Percentiles rank a stretch among this genome's conserved stretches.
These are phyloP conservation scores for Aphanomyces invadans DNA, from an alignment of 352 stramenopile species.

Conservation along the genomic window DNA sequence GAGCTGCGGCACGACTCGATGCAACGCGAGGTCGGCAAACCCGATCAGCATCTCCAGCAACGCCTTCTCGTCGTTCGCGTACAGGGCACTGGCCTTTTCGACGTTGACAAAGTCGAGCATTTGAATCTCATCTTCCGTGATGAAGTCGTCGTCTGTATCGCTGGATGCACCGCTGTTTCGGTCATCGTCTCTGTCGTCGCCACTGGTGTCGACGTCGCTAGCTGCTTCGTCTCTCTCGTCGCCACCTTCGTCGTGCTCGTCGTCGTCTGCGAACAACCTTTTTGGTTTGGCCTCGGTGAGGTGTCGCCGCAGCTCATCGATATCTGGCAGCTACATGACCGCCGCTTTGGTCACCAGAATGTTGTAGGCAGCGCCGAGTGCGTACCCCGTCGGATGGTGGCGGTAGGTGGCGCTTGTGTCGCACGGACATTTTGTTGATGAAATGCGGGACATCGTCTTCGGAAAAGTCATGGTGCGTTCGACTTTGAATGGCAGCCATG, in stretches of 20 bases:
- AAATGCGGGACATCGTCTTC: slow-evolving; percentile 36
- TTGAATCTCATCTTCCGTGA: slow-evolving; percentile 41
- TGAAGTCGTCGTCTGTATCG: slow-evolving; percentile 22
- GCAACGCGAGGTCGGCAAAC: slow-evolving; percentile 45
- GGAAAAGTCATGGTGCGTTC: slow-evolving; percentile 27
- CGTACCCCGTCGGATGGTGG: not conserved
- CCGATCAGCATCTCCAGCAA: slow-evolving; percentile 66
- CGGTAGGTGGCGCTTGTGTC: not conserved
- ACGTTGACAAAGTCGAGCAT: slow-evolving; percentile 60
- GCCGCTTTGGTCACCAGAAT: not conserved
- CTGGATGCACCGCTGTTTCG: not conserved
- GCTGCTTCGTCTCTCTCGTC: too few relatives aligned
- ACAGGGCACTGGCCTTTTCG: slow-evolving; percentile 41
- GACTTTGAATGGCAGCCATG: slow-evolving; percentile 21
- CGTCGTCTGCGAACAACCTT: not conserved
- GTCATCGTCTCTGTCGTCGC: slow-evolving; percentile 26
- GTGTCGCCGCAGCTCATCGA: not conserved
- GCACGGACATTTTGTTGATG: slow-evolving; percentile 35
- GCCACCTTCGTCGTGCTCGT: not conserved
- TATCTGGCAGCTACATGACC: not conserved
- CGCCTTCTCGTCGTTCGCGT: slow-evolving; percentile 49
- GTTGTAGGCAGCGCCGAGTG: not conserved
- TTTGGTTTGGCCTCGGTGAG: not conserved
- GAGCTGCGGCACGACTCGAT: slow-evolving; percentile 46
- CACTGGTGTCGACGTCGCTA: not conserved